Base-by-base conservation (phyloP, 805 yeast species). In the Candida broadrunensis region DNA sequence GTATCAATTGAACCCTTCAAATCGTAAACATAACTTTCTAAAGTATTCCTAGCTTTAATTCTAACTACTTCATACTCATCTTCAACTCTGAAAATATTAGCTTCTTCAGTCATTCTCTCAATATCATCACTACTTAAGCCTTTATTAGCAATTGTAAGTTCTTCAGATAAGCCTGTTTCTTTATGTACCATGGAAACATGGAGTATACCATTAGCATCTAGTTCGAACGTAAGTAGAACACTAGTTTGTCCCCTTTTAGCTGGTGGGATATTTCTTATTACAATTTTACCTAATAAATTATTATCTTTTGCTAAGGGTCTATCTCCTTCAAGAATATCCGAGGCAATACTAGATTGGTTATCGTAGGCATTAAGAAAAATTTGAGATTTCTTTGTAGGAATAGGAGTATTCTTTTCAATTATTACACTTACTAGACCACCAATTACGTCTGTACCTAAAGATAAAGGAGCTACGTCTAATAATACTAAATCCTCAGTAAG, bases 381-480 rank as follows among this genome's bases (percentile, higher is more conserved):
- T 75, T 90, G 96, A 15, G 96, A 86, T 72, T 89, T 89, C 74
- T 86, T 85, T 45, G 97, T 88, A 68, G 97, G 97, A 52, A 89
- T 90, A 48, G 96, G 88, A 40, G 97, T 86, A 74, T 89, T 89
- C 78, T 97, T 85, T 72, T 86, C 85, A 65, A 89, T 89, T 67
- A 89, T 80, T 61, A 90, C 87, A 53, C 97, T 89, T 97, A 89
- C 90, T 51, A 90, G 95, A 70, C 97, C 97, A 65, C 97, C 97
- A 41, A 96, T 85, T 54, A 97, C 89, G 74, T 90, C 97, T 64
- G 90, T 89, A 78, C 97, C 97, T 50, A 89, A 69, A 41, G 97
- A 89, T 63, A 90, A 80, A 58, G 97, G 95, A 58, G 90, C 88
- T 48, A 89, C 97, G 72, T 89, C 97, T 60, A 90, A 78, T 60